phyloP scores from a whole-genome alignment of 495 filamentous ascomycete genomes.

The Saxispiralis lemnorum region DNA sequence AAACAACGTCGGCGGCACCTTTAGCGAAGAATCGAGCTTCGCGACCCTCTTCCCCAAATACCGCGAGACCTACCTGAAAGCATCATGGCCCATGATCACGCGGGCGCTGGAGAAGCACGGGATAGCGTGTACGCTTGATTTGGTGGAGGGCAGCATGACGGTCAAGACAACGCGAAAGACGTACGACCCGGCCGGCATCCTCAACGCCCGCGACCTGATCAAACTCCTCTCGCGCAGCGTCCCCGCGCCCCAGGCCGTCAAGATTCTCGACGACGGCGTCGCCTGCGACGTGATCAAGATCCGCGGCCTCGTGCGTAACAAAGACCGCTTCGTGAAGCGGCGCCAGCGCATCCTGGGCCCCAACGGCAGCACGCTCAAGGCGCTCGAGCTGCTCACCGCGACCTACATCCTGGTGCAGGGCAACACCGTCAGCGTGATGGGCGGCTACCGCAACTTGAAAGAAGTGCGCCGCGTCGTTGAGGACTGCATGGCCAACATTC shows the following conservation, averaged over 20 bases:
- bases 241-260: constrained; percentile 78
- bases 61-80: constrained; percentile 79
- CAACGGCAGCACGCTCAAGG: constrained; percentile 73
- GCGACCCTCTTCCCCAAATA: constrained; percentile 93
- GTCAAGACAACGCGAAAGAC: constrained; percentile 92
- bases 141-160: constrained; percentile 89
- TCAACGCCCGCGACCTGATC: constrained; percentile 87
- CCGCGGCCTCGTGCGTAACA: constrained; percentile 72
- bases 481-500: constrained; percentile 93
- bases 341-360: constrained; percentile 81
- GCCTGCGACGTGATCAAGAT: constrained; percentile 93
- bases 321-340: constrained; percentile 92
- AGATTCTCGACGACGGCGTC: constrained; percentile 80
- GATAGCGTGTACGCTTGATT: constrained; percentile 76
- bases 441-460: constrained; percentile 78
- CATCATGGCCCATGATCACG: constrained; percentile 77
- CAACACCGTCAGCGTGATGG: constrained; percentile 88
- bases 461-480: constrained; percentile 78
- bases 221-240: constrained; percentile 84
- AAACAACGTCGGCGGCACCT: constrained; percentile 71
- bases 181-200: constrained; percentile 80
- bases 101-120: constrained; percentile 62
- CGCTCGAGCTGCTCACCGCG: constrained; percentile 81
- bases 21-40: constrained; percentile 85
- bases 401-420: constrained; percentile 94